Base-by-base conservation (phyloP, 2,329 filamentous ascomycete species). In the Fusarium camptoceras region DNA sequence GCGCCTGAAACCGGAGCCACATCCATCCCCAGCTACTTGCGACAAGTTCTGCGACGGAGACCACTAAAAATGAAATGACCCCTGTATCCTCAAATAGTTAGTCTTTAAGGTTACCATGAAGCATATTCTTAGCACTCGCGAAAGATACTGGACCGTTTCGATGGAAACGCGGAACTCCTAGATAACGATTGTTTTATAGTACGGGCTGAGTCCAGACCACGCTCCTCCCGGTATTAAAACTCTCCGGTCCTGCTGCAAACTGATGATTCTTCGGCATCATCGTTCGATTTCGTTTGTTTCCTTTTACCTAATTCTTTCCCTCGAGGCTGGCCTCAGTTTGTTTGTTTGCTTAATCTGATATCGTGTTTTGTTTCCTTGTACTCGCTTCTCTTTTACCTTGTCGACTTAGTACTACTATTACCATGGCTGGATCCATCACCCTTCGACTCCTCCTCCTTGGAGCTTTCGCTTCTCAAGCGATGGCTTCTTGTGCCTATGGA, bases 401-500 rank as follows among this genome's bases (percentile, higher is more conserved):
- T 27, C 14, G 12, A 37, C 31, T 14, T 27, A 27, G 15, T 28
- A 31, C 22, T 9, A 31, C 8, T 48, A 42, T 46, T 27, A 49
- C 20, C 44, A 66, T 66, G 64, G 64, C 64, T 66, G 62, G 63
- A 37, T 66, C 49, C 62, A 66, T 66, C 28, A 42, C 39, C 39
- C 14, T 61, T 14, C 28, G 22, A 18, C 24, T 37, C 30, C 22
- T 60, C 41, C 55, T 74, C 31, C 47, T 75, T 14, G 66, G 64
- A 22, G 47, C 64, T n/a, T 70, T 66, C 24, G 68, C 63, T n/a
- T 66, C 72, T 0, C 22, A 64, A 24, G 60, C 59, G 0, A 50
- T 77, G 31, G 80, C 79, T 5, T 80, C 78, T n/a, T 83, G 81
- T 53, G 80, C 79, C 14, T 79, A 83, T 43, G 81, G 81, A 53